A percentile compares a stretch with the other conserved stretches of the same genome.
Evolutionary conservation across 306 rosid species (phyloP).

Genomic region (Spatholobus suberectus): DNA sequence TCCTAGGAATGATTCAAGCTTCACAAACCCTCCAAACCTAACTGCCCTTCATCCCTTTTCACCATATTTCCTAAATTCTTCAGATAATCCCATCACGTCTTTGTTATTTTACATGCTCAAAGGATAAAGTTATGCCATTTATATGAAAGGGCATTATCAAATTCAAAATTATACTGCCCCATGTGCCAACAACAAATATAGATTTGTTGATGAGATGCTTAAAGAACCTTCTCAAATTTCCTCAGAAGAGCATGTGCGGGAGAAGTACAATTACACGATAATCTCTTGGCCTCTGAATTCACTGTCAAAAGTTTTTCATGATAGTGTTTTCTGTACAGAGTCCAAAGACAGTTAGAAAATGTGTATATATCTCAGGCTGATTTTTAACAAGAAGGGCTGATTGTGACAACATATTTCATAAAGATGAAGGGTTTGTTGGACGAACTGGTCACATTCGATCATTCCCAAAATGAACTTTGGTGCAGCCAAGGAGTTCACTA

Average conservation of each 20-base stretch:
- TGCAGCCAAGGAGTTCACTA: background rate
- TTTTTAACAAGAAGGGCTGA: background rate
- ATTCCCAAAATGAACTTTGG: background rate
- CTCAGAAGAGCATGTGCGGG: background rate
- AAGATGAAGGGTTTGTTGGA: background rate
- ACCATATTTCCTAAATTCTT: background rate
- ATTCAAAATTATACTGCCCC: background rate
- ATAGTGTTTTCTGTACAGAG: background rate
- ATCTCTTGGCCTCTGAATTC: background rate
- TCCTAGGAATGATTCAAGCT: background rate
- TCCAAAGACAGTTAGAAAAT: background rate
- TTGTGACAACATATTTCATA: background rate
- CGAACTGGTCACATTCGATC: background rate
- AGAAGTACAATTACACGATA: background rate
- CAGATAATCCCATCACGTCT: background rate
- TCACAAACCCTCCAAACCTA: background rate
- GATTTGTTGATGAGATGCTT: background rate
- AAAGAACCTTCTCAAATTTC: background rate
- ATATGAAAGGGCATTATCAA: background rate
- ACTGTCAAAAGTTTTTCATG: background rate
- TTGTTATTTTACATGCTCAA: background rate
- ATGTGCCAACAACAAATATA: background rate
- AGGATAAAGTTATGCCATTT: background rate
- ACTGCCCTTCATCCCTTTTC: conserved; percentile 17
- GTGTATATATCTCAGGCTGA: background rate